These are phyloP conservation scores for Melaleuca alternifolia DNA, from an alignment of 345 rosid species.

Conservation along the genomic window DNA sequence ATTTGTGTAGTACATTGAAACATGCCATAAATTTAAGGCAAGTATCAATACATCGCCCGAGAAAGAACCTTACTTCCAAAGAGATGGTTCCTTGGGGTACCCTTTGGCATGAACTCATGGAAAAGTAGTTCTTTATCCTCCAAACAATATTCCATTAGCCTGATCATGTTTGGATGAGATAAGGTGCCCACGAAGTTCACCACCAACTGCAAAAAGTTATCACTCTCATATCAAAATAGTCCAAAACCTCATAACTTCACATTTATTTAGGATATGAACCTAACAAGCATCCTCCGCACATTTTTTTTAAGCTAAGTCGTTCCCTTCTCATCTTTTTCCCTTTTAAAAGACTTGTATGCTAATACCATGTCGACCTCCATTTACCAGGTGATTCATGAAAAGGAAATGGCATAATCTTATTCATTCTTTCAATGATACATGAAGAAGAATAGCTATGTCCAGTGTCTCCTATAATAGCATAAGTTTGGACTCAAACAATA, in stretches of 20 bases:
- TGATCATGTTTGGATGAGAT: background rate
- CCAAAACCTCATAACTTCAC: background rate
- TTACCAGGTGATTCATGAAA: background rate
- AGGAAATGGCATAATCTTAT: background rate
- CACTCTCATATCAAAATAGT: background rate
- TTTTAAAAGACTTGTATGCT: background rate
- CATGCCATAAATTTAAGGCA: background rate
- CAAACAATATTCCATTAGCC: background rate
- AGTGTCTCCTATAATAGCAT: background rate
- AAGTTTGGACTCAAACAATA: background rate
- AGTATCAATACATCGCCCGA: background rate
- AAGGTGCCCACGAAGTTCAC: slow-evolving; percentile 2
- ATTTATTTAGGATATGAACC: background rate
- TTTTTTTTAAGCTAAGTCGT: background rate
- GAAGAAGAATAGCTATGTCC: background rate
- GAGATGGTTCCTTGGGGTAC: slow-evolving; percentile 5
- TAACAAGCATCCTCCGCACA: too few relatives aligned
- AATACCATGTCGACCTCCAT: background rate
- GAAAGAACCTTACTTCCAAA: slow-evolving; percentile 7
- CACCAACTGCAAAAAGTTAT: slow-evolving; percentile 1
- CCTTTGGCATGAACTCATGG: slow-evolving; percentile 9
- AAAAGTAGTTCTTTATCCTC: background rate
- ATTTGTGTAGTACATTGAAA: background rate
- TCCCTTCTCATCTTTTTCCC: background rate
- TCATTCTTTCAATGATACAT: background rate